A percentile compares a stretch with the other conserved stretches of the same genome.
phyloP scores from a whole-genome alignment of 2,329 filamentous ascomycete genomes.

The Fusarium acutatum region DNA sequence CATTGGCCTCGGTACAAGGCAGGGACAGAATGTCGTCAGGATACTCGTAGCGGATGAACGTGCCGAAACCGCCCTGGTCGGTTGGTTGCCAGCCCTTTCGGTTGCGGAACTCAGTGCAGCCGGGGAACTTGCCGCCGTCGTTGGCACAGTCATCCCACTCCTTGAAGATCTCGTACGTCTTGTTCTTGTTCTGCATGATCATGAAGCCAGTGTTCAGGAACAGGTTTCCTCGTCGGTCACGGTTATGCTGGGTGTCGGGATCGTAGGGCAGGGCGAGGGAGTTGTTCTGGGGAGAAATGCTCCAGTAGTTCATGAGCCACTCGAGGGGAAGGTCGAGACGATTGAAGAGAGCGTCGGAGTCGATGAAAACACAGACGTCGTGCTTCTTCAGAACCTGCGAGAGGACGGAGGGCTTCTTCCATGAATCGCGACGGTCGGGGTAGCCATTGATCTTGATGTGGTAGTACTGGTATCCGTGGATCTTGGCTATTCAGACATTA shows the following conservation, averaged over 20 bases:
- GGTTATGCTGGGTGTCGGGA: conserved; percentile 49
- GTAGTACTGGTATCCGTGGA: conserved; percentile 58
- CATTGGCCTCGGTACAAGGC: conserved; percentile 54
- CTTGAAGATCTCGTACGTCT: conserved; percentile 57
- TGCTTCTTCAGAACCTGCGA: conserved; percentile 53
- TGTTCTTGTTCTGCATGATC: conserved; percentile 59
- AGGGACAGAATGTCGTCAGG: conserved; percentile 50
- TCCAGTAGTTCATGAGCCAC: conserved; percentile 59
- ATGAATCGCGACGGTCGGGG: conserved; percentile 53
- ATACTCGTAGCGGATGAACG: conserved; percentile 53
- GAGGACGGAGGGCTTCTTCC: conserved; percentile 57
- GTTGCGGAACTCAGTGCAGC: conserved; percentile 50
- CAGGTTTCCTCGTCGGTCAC: conserved; percentile 50
- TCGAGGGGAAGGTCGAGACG: conserved; percentile 56
- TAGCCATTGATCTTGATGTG: conserved; percentile 50
- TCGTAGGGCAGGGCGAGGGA: conserved; percentile 55
- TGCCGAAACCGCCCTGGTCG: conserved; percentile 56
- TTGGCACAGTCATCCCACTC: conserved; percentile 57
- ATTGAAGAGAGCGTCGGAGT: conserved; percentile 56
- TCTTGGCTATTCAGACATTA: conserved; percentile 47
- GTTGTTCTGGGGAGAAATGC: conserved; percentile 49
- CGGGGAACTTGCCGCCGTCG: conserved; percentile 48
- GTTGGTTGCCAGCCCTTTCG: conserved; percentile 49
- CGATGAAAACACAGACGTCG: conserved; percentile 53
- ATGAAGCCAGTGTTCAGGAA: conserved; percentile 65